Evolutionary conservation across 2,329 filamentous ascomycete genomes (phyloP), one percentile per base, ranked within the genome.

Genomic region (Aspergillus candidus): DNA sequence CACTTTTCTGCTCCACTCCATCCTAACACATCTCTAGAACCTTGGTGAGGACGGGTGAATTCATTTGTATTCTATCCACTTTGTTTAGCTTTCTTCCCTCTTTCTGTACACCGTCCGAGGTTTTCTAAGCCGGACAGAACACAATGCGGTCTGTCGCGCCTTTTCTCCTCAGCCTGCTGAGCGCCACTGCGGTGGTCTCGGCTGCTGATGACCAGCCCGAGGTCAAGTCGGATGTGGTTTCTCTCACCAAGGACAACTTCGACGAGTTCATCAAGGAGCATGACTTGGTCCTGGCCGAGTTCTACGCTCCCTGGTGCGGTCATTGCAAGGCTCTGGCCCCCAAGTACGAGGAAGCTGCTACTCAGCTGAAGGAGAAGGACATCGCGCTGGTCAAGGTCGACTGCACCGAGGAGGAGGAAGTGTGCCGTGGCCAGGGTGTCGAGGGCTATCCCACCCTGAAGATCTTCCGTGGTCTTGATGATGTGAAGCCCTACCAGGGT

Each of bases 381-480:
- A 74, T 75, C 30, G 57, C 69, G 11, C 50, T 75, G 34, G 70
- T 67, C 47, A 74, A 74, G 58, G 64, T 75, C 39, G 91, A 96
- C 77, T 97, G 93, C 79, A 97, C 91, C 64, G 89, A 86, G 68
- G 88, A 98, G 77, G 75, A 83, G 52, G 88, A 94, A 30, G 84
- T 98, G 56, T 98, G 93, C 82, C 80, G 89, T 71, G 76, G 80
- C 59, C 87, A 86, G 62, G 90, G 88, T 51, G 90, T 98, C 35
- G 89, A 97, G 77, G 93, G 93, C 55, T 98, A 98, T 79, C 93
- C 93, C 51, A 98, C 93, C 56, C 82, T 98, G 66, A 98, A 97
- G 83, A 82, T 98, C 73, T 98, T 98, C 89, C 88, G 91, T 61
- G 91, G 93, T 58, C 71, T 74, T 35, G 88, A 96, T 10, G 88